Evolutionary conservation across 2,329 filamentous ascomycete genomes (phyloP).

Genomic region (Periconia sp.): DNA sequence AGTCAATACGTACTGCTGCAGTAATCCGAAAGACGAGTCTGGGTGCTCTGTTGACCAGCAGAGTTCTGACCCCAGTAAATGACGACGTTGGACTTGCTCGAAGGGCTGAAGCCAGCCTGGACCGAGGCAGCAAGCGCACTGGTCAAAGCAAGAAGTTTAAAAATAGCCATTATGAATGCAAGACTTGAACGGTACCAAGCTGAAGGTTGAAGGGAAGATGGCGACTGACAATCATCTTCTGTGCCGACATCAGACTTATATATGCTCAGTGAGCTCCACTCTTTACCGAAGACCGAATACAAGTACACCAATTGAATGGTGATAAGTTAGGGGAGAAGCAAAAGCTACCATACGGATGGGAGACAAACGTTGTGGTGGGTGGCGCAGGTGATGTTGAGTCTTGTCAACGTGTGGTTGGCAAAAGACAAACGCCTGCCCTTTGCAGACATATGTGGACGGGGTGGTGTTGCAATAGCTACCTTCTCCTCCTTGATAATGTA

Average conservation of each 20-base stretch:
- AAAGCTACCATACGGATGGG: background rate
- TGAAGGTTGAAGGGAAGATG: background rate
- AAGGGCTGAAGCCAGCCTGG: conserved; percentile 20
- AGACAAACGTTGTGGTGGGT: background rate
- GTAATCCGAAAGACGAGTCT: conserved; percentile 17
- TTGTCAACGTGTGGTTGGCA: background rate
- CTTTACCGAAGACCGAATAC: background rate
- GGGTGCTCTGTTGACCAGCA: conserved; percentile 12
- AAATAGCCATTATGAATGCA: conserved; percentile 5
- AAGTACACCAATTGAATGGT: background rate
- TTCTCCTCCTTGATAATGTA: background rate
- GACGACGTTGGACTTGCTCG: conserved; percentile 54
- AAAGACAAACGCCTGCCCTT: background rate
- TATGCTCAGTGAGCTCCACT: background rate
- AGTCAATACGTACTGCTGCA: conserved; percentile 9
- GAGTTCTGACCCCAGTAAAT: conserved; percentile 65
- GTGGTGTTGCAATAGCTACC: background rate
- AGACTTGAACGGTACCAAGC: background rate
- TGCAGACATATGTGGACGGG: background rate
- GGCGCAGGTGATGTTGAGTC: background rate
- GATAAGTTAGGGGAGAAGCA: background rate
- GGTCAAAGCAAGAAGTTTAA: conserved; percentile 1
- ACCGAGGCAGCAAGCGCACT: conserved; percentile 5
- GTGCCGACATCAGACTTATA: background rate
- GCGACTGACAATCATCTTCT: background rate